Conservation (phyloP, 23 red algal species). For the Pyropia haitanensis region DNA sequence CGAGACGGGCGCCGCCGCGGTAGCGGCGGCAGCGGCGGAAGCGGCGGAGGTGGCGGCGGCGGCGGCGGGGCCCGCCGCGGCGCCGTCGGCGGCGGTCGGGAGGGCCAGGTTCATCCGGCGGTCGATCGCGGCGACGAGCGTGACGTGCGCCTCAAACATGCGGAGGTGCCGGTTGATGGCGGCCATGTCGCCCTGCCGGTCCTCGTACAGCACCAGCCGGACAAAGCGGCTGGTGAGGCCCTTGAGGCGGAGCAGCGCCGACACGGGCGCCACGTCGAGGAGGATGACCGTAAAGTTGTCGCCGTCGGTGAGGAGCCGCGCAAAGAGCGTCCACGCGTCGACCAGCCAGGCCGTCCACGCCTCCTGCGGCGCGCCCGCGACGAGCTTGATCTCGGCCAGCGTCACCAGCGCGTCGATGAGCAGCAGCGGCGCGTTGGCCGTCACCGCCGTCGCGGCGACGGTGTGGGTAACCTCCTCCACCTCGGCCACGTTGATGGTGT, state of each 20-base stretch:
- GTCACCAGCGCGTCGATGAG: slow-evolving; percentile 45
- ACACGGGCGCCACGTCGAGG: slow-evolving; percentile 41
- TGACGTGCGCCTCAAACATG: slow-evolving; percentile 67
- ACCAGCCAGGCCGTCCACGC: slow-evolving; percentile 46
- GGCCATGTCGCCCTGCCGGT: slow-evolving; percentile 11
- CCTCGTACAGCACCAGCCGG: slow-evolving; percentile 44
- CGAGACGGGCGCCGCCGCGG: too few species aligned
- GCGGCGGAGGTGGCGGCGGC: too few species aligned
- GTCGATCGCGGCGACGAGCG: slow-evolving; percentile 37
- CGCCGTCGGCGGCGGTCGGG: too few species aligned
- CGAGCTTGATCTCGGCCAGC: slow-evolving; percentile 55
- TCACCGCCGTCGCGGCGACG: slow-evolving; percentile 12
- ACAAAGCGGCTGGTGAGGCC: slow-evolving; percentile 46
- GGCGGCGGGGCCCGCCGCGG: too few species aligned
- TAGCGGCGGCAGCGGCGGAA: too few species aligned
- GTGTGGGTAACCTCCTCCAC: slow-evolving; percentile 42
- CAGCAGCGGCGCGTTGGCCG: slow-evolving; percentile 49
- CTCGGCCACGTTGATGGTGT: slow-evolving; percentile 26
- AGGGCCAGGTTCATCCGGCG: slow-evolving; percentile 47
- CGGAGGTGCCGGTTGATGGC: slow-evolving; percentile 65
- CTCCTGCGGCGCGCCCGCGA: slow-evolving; percentile 19
- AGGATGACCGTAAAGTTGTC: slow-evolving; percentile 59
- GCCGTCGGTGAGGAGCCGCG: slow-evolving; percentile 43
- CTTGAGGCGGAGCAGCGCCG: slow-evolving; percentile 30
- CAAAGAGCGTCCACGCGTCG: slow-evolving; percentile 65